Conservation (phyloP, 139 green algal species). For the Axilococcus clingmanii region DNA sequence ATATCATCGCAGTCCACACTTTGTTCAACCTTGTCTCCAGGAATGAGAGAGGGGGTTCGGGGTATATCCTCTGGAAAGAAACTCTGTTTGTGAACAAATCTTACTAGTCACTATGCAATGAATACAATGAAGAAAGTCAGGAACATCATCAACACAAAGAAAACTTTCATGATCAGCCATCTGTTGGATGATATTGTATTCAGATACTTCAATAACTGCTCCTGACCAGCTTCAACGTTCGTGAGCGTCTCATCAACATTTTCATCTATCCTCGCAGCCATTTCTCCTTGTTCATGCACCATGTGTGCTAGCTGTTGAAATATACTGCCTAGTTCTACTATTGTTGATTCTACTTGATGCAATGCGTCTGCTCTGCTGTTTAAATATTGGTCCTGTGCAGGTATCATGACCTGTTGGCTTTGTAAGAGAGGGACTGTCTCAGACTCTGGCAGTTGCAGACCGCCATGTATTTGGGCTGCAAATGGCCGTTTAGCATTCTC, state of each 20-base stretch:
- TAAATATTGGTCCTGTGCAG: slow-evolving; percentile 45
- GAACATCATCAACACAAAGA: slow-evolving; percentile 69
- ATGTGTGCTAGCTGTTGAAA: slow-evolving; percentile 96
- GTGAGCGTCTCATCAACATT: slow-evolving; percentile 91
- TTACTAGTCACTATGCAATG: slow-evolving; percentile 45
- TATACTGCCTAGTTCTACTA: slow-evolving; percentile 94
- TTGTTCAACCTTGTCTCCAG: no score
- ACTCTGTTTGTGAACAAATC: background rate
- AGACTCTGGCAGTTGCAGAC: background rate
- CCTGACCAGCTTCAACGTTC: slow-evolving; percentile 92
- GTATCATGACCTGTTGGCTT: slow-evolving; percentile 13
- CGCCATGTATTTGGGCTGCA: slow-evolving; percentile 4
- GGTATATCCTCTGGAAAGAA: no score
- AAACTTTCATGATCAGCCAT: slow-evolving; percentile 82
- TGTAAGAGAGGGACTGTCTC: slow-evolving; percentile 13
- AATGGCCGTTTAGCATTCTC: slow-evolving; percentile 14
- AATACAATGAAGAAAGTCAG: slow-evolving; percentile 76
- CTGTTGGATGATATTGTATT: slow-evolving; percentile 86
- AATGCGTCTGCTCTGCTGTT: slow-evolving; percentile 63
- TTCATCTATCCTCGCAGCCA: slow-evolving; percentile 93
- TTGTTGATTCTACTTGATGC: slow-evolving; percentile 92
- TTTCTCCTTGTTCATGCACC: slow-evolving; percentile 81
- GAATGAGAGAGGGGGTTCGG: no score
- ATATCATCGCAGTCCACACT: no score
- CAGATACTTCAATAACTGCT: slow-evolving; percentile 93